A percentile compares a stretch with the other conserved stretches of the same genome.
These are phyloP conservation scores for Davidsoniella eucalypti DNA, from an alignment of 2,329 filamentous ascomycete genomes.

Conservation along the genomic window DNA sequence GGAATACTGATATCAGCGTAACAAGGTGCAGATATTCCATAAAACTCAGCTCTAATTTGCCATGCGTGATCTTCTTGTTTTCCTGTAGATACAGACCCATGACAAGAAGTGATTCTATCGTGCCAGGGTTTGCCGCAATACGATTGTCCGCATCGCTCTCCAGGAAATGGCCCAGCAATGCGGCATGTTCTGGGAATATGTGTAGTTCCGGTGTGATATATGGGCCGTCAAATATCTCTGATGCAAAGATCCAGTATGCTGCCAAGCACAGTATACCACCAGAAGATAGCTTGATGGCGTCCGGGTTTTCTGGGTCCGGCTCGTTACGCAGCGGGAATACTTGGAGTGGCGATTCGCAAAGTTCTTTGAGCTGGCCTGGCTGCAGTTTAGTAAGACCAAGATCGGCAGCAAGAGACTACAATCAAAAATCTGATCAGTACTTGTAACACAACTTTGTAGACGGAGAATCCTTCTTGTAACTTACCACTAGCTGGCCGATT, in stretches of 20 bases:
- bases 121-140: conserved; percentile 34
- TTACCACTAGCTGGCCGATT: conserved; percentile 54
- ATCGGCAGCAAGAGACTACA: conserved; percentile 45
- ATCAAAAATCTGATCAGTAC: conserved; percentile 2
- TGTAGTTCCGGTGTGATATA: conserved; percentile 34
- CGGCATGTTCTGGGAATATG: conserved; percentile 44
- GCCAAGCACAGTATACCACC: conserved; percentile 42
- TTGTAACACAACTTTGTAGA: neutral
- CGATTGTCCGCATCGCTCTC: conserved; percentile 30
- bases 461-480: conserved; percentile 17
- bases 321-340: conserved; percentile 30
- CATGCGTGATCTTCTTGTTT: conserved; percentile 26
- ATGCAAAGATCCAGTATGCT: conserved; percentile 46
- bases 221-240: conserved; percentile 42
- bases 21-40: conserved; percentile 45
- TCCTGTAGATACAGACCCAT: conserved; percentile 43
- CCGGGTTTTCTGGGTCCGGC: conserved; percentile 29
- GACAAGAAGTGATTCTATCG: conserved; percentile 41
- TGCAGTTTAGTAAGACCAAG: conserved; percentile 35
- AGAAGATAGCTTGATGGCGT: conserved; percentile 40
- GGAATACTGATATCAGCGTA: conserved; percentile 40
- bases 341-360: conserved; percentile 25
- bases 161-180: conserved; percentile 37
- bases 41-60: conserved; percentile 26
- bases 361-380: conserved; percentile 28